phyloP scores from a whole-genome alignment of 306 rosid genomes.

The Lathyrus aphaca region DNA sequence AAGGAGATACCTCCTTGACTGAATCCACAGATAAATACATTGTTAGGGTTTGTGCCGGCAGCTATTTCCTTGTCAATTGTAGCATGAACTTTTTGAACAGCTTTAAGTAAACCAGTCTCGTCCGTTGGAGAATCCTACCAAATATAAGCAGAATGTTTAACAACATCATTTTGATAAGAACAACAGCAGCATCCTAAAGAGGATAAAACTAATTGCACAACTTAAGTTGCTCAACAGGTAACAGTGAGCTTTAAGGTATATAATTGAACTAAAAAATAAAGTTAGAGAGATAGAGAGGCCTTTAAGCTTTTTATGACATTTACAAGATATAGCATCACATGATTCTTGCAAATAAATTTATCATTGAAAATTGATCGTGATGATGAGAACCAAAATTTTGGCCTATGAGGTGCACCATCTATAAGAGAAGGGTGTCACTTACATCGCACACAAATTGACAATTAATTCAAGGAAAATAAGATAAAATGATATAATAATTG shows the following conservation, averaged over 20 bases:
- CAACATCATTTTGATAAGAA: conserved; percentile 25
- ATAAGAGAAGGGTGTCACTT: too few species aligned
- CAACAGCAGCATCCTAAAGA: conserved; percentile 25
- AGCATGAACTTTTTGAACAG: conserved; percentile 78
- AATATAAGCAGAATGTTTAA: conserved; percentile 3
- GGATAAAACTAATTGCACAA: conserved; percentile 15
- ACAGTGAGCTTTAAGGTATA: conserved; percentile 10
- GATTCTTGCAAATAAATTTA: conserved; percentile 1
- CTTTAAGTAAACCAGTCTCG: conserved; percentile 68
- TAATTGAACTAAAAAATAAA: background rate
- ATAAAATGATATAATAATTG: too few species aligned
- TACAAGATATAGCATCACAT: background rate
- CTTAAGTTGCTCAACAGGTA: conserved; percentile 27
- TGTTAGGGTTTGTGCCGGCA: conserved; percentile 72
- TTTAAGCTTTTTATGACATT: conserved; percentile 13
- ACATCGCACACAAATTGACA: too few species aligned
- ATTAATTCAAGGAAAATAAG: too few species aligned
- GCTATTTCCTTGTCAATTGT: conserved; percentile 83
- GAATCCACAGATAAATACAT: conserved; percentile 86
- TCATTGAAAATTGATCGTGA: background rate
- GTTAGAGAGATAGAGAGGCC: background rate
- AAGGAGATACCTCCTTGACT: conserved; percentile 84
- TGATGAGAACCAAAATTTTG: background rate
- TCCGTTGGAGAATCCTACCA: conserved; percentile 74
- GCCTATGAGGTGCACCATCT: conserved; percentile 16